Evolutionary conservation across 768 basidiomycete genomes (phyloP).

Genomic region (Suillus americanus): DNA sequence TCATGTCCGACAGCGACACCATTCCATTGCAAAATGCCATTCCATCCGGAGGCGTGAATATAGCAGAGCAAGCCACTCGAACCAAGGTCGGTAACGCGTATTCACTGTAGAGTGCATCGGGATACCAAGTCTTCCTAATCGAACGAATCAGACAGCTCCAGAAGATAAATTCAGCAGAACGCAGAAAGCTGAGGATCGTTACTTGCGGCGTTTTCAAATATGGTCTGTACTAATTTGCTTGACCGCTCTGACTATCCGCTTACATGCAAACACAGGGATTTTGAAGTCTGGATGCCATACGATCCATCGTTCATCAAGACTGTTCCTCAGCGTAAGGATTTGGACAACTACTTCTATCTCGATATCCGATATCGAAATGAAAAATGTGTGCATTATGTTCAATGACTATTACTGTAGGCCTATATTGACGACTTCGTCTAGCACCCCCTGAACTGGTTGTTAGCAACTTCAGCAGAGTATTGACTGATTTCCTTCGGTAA

Average conservation of each 20-base stretch:
- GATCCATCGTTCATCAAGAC: slow-evolving; percentile 10
- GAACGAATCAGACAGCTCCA: background rate
- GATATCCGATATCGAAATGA: background rate
- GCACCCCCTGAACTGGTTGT: slow-evolving; percentile 10
- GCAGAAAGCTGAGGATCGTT: background rate
- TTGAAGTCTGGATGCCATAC: background rate
- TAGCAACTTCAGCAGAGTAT: slow-evolving; percentile 15
- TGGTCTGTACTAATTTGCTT: background rate
- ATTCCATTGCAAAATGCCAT: background rate
- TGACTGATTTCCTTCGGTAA: slow-evolving; percentile 19
- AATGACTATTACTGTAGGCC: background rate
- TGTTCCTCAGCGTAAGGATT: slow-evolving; percentile 12
- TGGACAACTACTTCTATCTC: slow-evolving; percentile 21
- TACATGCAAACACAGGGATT: background rate
- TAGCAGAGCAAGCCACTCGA: background rate
- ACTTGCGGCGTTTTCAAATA: background rate
- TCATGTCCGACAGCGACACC: background rate
- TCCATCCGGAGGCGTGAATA: background rate
- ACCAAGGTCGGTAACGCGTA: background rate
- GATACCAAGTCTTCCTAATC: background rate
- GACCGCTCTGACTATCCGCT: background rate
- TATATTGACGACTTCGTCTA: background rate
- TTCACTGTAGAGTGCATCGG: background rate
- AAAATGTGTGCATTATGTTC: background rate
- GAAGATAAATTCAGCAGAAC: background rate